These are phyloP conservation scores for Didymella arachidicola DNA, from an alignment of 2,329 filamentous ascomycete genomes.

Conservation along the genomic window DNA sequence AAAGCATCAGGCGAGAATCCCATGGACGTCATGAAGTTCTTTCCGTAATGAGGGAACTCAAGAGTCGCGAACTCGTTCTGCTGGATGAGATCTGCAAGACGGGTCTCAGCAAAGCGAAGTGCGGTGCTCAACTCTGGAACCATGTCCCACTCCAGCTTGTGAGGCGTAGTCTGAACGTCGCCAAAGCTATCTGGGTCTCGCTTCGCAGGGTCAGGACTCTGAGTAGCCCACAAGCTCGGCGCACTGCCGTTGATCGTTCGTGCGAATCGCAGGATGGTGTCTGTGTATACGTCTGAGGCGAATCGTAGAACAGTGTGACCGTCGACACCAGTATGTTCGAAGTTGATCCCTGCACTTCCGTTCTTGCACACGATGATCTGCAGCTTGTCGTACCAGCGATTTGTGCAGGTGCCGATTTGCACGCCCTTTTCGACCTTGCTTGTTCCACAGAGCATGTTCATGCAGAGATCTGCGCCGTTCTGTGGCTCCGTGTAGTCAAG, in stretches of 20 bases:
- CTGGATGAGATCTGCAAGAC: slow-evolving; percentile 90
- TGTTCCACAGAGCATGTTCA: slow-evolving; percentile 97
- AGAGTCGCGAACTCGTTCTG: slow-evolving; percentile 96
- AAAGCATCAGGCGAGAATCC: slow-evolving; percentile 97
- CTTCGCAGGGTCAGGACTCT: slow-evolving; percentile 90
- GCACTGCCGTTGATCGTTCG: slow-evolving; percentile 94
- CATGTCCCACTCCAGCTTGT: slow-evolving; percentile 99
- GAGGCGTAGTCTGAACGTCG: slow-evolving; percentile 89
- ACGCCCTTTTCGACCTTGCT: slow-evolving; percentile 91
- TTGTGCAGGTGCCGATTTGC: slow-evolving; percentile 96
- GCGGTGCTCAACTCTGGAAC: slow-evolving; percentile 88
- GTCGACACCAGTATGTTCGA: slow-evolving; percentile 97
- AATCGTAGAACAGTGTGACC: slow-evolving; percentile 97
- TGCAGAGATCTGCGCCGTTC: slow-evolving; percentile 84
- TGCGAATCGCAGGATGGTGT: slow-evolving; percentile 95
- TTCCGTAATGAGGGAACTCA: slow-evolving; percentile 88
- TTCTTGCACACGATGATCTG: slow-evolving; percentile 99
- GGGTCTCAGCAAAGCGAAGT: slow-evolving; percentile 92
- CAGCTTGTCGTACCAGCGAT: slow-evolving; percentile 98
- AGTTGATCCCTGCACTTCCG: slow-evolving; percentile 97
- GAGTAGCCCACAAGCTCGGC: slow-evolving; percentile 88
- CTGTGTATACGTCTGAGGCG: slow-evolving; percentile 94
- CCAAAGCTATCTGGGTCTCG: slow-evolving; percentile 90
- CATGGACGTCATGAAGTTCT: slow-evolving; percentile 97
- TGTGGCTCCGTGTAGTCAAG: slow-evolving; percentile 89